Evolutionary conservation across 1,284 basidiomycete genomes (phyloP), one percentile per base, ranked within the genome.

Genomic region (Xerocomus amazonicus): DNA sequence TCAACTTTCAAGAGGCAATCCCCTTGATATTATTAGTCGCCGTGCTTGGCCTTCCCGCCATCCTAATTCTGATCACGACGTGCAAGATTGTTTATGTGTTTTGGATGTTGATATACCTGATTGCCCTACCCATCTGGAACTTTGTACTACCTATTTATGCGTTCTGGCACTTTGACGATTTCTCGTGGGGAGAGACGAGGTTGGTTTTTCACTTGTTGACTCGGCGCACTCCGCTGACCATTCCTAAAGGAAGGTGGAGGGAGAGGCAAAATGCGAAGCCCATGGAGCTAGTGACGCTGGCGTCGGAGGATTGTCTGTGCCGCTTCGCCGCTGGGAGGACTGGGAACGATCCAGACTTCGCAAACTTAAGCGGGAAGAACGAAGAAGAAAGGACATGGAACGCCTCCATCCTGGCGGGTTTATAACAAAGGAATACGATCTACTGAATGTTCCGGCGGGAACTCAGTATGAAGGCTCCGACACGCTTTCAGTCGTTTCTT

Each of bases 101-200:
- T 58, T 99, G 97, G 97, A 97, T 99, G 92, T 67, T 95, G 63
- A 84, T 96, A 61, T 99, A 99, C 72, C 79, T 99, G 14, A 56
- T 88, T 47, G 94, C 97, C 32, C 74, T 98, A 42, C 95, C 96
- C 0, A 78, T 97, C 16, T 98, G 94, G 95, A 98, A 97, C 70
- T 90, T 97, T 59, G 75, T 97, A 43, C 77, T 97, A 3, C 96
- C 95, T 6, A 74, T 95, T 5, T 97, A 97, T 71, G 90, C 95
- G 26, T 98, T 98, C 70, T 98, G 95, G 95, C 95, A 99, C 73
- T 98, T 99, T 70, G 97, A 99, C 63, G 97, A 99, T 71, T 97
- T 97, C 69, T 95, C 92, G 32, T 98, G 96, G 96, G 96, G 96
- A 62, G 92, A 97, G 71, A 99, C 96, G 26, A 81, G 91, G 91